These are phyloP conservation scores for Rehmannia glutinosa DNA, from an alignment of 257 asterid species.

Conservation along the genomic window DNA sequence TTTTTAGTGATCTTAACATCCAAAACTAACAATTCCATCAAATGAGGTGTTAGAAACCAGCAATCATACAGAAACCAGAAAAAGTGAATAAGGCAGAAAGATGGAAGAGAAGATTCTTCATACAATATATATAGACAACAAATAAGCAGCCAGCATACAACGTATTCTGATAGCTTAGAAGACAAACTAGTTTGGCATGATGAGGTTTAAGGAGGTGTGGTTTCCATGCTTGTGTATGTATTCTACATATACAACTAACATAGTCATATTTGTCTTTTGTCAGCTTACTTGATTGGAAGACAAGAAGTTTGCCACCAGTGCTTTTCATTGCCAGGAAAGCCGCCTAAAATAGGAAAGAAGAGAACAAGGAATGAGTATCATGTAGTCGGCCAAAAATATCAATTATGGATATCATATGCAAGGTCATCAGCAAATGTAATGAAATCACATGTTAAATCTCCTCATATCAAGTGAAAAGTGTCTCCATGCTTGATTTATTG, in stretches of 20 bases:
- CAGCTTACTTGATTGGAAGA: constrained; percentile 85
- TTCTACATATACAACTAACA: background rate
- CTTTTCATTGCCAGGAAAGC: constrained; percentile 95
- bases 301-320: constrained; percentile 96
- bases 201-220: background rate
- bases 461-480: background rate
- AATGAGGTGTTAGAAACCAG: background rate
- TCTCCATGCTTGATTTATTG: background rate
- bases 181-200: background rate
- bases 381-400: background rate
- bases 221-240: background rate
- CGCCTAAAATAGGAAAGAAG: constrained; percentile 51
- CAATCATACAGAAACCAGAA: background rate
- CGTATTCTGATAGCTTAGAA: background rate
- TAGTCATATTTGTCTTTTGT: constrained; percentile 2
- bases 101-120: background rate
- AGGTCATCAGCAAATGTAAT: constrained; percentile 10
- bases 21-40: constrained; percentile 2
- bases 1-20: background rate
- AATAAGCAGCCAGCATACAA: background rate
- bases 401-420: constrained; percentile 1
- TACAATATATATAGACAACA: background rate
- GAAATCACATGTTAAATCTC: background rate
- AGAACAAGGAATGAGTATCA: background rate
- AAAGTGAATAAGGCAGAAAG: background rate